These are phyloP conservation scores for Populus tremula DNA, from an alignment of 345 rosid genomes.

Conservation along the genomic window DNA sequence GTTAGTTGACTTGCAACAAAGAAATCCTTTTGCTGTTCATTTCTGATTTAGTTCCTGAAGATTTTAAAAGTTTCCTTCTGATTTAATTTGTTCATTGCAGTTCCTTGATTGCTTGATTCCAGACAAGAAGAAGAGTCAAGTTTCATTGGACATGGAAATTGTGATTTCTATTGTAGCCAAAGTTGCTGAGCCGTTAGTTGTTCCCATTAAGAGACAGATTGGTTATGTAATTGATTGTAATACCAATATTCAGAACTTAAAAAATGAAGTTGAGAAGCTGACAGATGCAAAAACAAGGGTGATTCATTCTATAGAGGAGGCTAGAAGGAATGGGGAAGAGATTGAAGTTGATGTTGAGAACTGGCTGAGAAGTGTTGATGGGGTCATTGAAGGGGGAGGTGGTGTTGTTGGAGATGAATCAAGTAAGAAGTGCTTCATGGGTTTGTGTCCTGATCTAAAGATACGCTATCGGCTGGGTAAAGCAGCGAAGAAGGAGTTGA, in stretches of 20 bases:
- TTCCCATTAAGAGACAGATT: background rate
- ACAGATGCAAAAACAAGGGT: background rate
- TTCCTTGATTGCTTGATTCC: no score
- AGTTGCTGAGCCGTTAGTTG: background rate
- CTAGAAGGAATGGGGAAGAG: background rate
- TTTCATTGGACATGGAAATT: no score
- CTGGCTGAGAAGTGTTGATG: background rate
- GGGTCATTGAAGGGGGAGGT: background rate
- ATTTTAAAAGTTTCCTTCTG: no score
- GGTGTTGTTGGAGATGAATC: background rate
- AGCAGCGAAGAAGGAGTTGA: background rate
- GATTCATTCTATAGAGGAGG: background rate
- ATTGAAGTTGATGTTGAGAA: background rate
- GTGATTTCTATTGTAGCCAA: background rate
- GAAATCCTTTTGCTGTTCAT: no score
- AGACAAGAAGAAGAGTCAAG: no score
- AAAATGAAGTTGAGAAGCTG: background rate
- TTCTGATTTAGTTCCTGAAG: no score
- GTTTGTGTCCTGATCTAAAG: background rate
- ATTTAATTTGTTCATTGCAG: no score
- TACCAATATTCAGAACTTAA: background rate
- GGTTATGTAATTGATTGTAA: background rate
- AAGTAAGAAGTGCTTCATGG: background rate
- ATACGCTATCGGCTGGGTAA: background rate
- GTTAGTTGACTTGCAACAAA: no score